Base-by-base conservation (phyloP, 2,329 filamentous ascomycete species). In the Exophiala mesophila region DNA sequence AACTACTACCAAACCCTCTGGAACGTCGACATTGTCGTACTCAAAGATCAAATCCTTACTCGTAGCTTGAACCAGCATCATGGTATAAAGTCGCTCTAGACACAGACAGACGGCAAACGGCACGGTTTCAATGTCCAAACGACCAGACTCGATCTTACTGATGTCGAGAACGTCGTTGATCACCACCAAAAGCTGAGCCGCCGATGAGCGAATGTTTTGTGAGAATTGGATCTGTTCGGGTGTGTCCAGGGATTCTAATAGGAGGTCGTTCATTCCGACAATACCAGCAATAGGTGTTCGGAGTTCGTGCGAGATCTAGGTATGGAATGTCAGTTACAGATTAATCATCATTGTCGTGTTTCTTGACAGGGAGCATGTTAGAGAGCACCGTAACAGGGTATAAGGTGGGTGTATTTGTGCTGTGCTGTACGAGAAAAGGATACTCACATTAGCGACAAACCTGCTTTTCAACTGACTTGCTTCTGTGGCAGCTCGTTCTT, bases 111-210 rank as follows among this genome's bases (percentile, higher is more conserved):
- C 73, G 1, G 89, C 95, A 68, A 95, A 97, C 20, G 89, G 89
- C 56, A 96, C 95, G 65, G 94, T 88, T 64, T 97, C 90, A 69
- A 97, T 90, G 26, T 94, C 87, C 89, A 97, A 96, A 48, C 90
- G 82, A 63, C 94, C 88, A 29, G 90, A 90, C 68, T 97, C 90
- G 55, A 97, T 82, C 66, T 82, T 82, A 15, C 75, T 79, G 47
- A 82, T 82, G 62, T 82, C 78, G 44, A 80, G 68, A 53, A 82
- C 80, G 54, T 81, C 77, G 62, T 97, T 90, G 59, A 97, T 97
- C 55, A 97, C 96, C 36, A 89, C 96, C 58, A 97, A 70, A 56
- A 97, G 71, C 23, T 26, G 23, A 26, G 23, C 23, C 23, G 23
- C 23, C 23, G 23, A 26, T 26, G 23, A 6, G 6, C 23, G 23